Conservation (phyloP, 1,139 yeast genomes). For the Geotrichum candidum region DNA sequence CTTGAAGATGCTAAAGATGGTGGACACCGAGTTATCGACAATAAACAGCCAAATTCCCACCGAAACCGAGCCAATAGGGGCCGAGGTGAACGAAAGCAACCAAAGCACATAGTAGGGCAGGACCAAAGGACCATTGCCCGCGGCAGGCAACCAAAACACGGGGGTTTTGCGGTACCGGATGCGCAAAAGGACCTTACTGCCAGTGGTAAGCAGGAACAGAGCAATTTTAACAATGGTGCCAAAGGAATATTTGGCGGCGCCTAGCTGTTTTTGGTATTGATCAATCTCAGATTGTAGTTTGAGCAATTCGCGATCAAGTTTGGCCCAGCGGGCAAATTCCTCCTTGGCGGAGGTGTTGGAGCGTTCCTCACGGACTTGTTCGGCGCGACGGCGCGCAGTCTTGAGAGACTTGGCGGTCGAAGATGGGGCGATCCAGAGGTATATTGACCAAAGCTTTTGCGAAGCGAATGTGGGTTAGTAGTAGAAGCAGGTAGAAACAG, state of each 20-base stretch:
- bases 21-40: constrained; percentile 27
- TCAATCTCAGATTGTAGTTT: constrained; percentile 51
- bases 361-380: constrained; percentile 47
- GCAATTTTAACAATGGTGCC: constrained; percentile 28
- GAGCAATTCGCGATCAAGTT: constrained; percentile 68
- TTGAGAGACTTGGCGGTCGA: constrained; percentile 37
- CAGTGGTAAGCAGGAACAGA: constrained; percentile 33
- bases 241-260: constrained; percentile 39
- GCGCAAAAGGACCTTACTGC: constrained; percentile 44
- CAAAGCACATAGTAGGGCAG: constrained; percentile 56
- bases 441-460: constrained; percentile 38
- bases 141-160: constrained; percentile 53
- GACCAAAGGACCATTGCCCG: constrained; percentile 35
- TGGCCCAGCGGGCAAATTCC: constrained; percentile 94
- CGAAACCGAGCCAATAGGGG: constrained; percentile 41
- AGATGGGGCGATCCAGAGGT: constrained; percentile 37
- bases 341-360: constrained; percentile 77
- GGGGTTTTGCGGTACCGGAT: constrained; percentile 53
- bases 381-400: constrained; percentile 43
- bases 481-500: constrained; percentile 3
- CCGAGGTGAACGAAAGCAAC: constrained; percentile 55
- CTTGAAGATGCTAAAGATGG: constrained; percentile 2
- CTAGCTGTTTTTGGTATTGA: constrained; percentile 33
- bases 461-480: constrained; percentile 8
- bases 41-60: constrained; percentile 37